A percentile compares a stretch with the other conserved stretches of the same genome.
These are phyloP conservation scores for Candida nitratophila DNA, from an alignment of 805 yeast species.

Conservation along the genomic window DNA sequence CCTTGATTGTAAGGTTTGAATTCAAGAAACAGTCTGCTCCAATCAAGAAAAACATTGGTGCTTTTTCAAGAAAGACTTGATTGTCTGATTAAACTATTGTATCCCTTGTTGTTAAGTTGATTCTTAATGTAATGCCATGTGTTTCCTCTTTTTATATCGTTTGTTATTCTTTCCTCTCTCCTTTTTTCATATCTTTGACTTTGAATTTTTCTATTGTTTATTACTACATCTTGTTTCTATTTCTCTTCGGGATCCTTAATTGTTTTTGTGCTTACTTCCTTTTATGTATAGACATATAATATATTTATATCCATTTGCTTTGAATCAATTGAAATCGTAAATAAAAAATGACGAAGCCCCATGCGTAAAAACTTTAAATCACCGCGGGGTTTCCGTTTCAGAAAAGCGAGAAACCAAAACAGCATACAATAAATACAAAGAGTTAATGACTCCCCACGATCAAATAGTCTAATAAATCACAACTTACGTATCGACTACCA, in stretches of 20 bases:
- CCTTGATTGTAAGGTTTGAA: conserved; percentile 74
- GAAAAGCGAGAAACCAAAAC: too few species aligned
- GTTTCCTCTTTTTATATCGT: too few species aligned
- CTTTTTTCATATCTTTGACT: background rate
- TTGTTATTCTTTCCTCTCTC: background rate
- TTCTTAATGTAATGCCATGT: too few species aligned
- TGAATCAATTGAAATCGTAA: background rate
- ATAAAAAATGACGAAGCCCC: too few species aligned
- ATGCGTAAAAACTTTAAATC: too few species aligned
- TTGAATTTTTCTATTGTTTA: background rate
- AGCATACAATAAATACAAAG: too few species aligned
- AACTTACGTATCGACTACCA: too few species aligned
- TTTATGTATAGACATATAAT: background rate
- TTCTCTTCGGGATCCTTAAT: background rate
- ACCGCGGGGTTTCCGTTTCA: too few species aligned
- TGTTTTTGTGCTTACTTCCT: background rate
- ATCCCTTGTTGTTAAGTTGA: too few species aligned
- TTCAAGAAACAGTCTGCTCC: conserved; percentile 37
- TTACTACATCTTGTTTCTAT: background rate
- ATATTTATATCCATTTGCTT: background rate
- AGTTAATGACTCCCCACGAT: too few species aligned
- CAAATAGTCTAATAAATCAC: too few species aligned
- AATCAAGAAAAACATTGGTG: conserved; percentile 21
- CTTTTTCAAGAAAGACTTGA: conserved; percentile 23
- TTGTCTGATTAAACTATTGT: background rate